Evolutionary conservation across 805 yeast species (phyloP), one percentile per base, ranked within the genome.

Genomic region (Jamesozyma gamospora): DNA sequence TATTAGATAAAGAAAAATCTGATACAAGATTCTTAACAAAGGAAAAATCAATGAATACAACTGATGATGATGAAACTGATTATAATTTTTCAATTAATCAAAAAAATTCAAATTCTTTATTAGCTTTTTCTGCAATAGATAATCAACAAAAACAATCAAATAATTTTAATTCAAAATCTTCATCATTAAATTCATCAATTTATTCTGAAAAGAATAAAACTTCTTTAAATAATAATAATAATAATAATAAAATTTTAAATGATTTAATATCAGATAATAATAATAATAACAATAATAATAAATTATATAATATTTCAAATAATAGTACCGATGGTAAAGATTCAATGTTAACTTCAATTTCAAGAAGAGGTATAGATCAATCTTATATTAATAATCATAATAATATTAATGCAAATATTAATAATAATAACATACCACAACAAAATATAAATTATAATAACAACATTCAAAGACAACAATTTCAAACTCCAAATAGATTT

Each of bases 261-360:
- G 13, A n/a, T 11, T 4, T 27, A n/a, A 27, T 27, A 27, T 21
- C 24, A 21, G n/a, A 21, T 8, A 21, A 21, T 8, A 21, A 21
- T 8, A 21, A 21, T 12, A 28, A 28, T n/a, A 17, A 27, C 16
- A n/a, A 14, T 8, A 12, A 25, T 17, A 36, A n/a, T 18, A 18
- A n/a, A 4, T 25, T 13, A 5, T 6, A n/a, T 2, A 37, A 44
- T 32, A 49, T 42, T 26, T 36, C 35, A 14, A 47, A 47, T 28
- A 41, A 43, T n/a, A n/a, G 15, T 28, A 17, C 18, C 12, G 52
- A 47, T 15, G 59, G 51, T 14, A 49, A 50, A 17, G 75, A 68
- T 35, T 81, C 90, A 1, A 80, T 79, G 51, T 79, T 82, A 58
- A 82, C 92, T 1, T 77, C 86, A 38, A 83, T 82, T 2, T 79